Percentiles rank a stretch among this genome's conserved stretches.
Evolutionary conservation across 768 basidiomycete species (phyloP).

Genomic region (Hebeloma cylindrosporum): DNA sequence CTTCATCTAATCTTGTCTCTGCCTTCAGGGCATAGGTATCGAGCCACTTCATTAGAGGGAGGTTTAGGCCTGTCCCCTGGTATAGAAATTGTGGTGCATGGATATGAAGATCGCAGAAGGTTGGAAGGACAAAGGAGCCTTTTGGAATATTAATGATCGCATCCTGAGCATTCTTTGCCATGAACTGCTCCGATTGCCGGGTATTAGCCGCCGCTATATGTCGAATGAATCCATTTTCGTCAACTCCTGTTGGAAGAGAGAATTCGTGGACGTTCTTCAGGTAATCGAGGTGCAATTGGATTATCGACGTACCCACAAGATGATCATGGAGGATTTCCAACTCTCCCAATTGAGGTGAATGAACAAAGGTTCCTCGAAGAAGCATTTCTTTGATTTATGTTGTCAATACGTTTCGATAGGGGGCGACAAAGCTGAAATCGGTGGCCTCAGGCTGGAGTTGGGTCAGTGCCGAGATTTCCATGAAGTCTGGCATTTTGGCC

Average conservation of each 20-base stretch:
- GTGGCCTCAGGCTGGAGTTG: too few relatives aligned
- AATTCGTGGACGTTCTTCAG: background rate
- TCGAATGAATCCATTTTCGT: conserved; percentile 49
- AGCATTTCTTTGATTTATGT: too few relatives aligned
- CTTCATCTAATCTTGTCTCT: conserved; percentile 70
- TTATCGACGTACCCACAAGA: conserved; percentile 42
- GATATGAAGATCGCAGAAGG: conserved; percentile 81
- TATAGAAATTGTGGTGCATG: conserved; percentile 91
- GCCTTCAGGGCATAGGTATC: conserved; percentile 80
- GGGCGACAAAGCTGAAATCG: too few relatives aligned
- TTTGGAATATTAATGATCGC: conserved; percentile 36
- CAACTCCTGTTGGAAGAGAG: conserved; percentile 24
- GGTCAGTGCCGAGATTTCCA: too few relatives aligned
- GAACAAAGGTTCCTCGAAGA: conserved; percentile 56
- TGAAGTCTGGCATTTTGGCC: too few relatives aligned
- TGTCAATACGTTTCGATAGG: too few relatives aligned
- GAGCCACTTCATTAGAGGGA: conserved; percentile 85
- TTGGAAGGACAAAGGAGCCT: conserved; percentile 73
- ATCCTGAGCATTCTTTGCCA: conserved; percentile 19
- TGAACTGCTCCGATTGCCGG: conserved; percentile 33
- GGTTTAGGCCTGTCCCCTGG: conserved; percentile 82
- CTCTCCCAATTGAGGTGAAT: conserved; percentile 51
- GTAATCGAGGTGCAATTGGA: background rate
- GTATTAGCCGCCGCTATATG: conserved; percentile 44
- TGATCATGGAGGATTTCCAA: conserved; percentile 57